Evolutionary conservation across 192 early-diverging fungal genomes (phyloP).

Genomic region (Backusella parvicylindrica): DNA sequence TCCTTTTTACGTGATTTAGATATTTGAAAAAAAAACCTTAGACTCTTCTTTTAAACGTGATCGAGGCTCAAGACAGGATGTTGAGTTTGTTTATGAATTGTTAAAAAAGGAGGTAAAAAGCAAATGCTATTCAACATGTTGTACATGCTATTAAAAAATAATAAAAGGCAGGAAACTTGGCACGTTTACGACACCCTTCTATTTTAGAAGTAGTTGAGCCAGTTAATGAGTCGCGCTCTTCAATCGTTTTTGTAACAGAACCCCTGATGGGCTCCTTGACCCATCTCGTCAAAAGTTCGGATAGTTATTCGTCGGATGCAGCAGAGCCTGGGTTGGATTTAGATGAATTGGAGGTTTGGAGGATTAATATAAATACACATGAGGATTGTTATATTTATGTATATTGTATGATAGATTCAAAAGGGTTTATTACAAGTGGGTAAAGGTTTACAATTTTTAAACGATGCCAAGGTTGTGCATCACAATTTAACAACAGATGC

Average conservation of each 20-base stretch:
- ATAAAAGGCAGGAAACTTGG: slow-evolving; percentile 51
- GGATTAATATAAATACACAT: not conserved
- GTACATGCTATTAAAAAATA: not conserved
- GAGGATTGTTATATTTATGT: not conserved
- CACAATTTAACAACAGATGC: slow-evolving; percentile 68
- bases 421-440: slow-evolving; percentile 73
- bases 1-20: slow-evolving; percentile 22
- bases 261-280: slow-evolving; percentile 61
- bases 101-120: slow-evolving; percentile 58
- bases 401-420: slow-evolving; percentile 51
- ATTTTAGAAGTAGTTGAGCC: slow-evolving; percentile 76
- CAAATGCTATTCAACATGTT: too few relatives aligned
- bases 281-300: slow-evolving; percentile 57
- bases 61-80: slow-evolving; percentile 41
- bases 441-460: slow-evolving; percentile 74
- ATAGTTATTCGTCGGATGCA: slow-evolving; percentile 25
- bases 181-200: slow-evolving; percentile 75
- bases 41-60: slow-evolving; percentile 50
- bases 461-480: slow-evolving; percentile 74
- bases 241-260: slow-evolving; percentile 76
- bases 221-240: slow-evolving; percentile 59
- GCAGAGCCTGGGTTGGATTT: slow-evolving; percentile 54
- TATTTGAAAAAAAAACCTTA: slow-evolving; percentile 72
- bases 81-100: slow-evolving; percentile 49
- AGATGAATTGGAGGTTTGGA: slow-evolving; percentile 70